A percentile compares a stretch with the other conserved stretches of the same genome.
These are phyloP conservation scores for Cenchrus purpureus DNA, from an alignment of 176 grass and related monocot species.

Conservation along the genomic window DNA sequence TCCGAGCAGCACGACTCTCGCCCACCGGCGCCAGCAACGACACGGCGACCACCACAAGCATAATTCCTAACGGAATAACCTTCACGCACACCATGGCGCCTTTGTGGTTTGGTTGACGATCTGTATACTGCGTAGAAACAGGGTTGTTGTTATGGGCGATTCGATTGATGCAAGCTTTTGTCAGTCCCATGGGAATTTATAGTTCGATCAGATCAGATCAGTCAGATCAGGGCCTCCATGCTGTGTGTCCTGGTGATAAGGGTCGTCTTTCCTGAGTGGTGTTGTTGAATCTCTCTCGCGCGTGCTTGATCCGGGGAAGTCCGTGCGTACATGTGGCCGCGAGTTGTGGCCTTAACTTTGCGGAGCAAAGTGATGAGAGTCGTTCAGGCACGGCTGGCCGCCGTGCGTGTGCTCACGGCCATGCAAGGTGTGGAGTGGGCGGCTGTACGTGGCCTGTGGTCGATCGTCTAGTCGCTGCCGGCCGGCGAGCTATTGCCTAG, in stretches of 20 bases:
- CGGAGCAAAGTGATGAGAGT: constrained; percentile 1
- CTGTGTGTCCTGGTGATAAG: neutral
- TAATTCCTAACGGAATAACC: constrained; percentile 20
- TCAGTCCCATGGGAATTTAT: constrained; percentile 38
- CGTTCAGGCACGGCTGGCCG: neutral
- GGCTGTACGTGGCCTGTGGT: neutral
- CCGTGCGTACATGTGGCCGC: neutral
- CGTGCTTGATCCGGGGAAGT: neutral
- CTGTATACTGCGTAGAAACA: neutral
- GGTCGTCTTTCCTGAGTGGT: neutral
- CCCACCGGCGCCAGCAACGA: constrained; percentile 28
- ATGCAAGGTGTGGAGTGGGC: neutral
- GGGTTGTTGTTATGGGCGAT: neutral
- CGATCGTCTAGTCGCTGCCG: neutral
- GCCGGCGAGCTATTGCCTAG: neutral
- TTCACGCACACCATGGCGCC: constrained; percentile 43
- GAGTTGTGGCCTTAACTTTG: constrained; percentile 19
- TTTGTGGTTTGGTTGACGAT: neutral
- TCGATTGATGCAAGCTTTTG: neutral
- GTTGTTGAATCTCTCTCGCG: constrained; percentile 11
- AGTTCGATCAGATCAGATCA: neutral
- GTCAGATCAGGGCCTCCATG: neutral
- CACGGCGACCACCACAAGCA: constrained; percentile 3
- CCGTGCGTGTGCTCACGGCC: neutral
- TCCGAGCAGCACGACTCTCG: constrained; percentile 52